Evolutionary conservation across 2,329 filamentous ascomycete genomes (phyloP).

Genomic region (Colletotrichum coccodes): DNA sequence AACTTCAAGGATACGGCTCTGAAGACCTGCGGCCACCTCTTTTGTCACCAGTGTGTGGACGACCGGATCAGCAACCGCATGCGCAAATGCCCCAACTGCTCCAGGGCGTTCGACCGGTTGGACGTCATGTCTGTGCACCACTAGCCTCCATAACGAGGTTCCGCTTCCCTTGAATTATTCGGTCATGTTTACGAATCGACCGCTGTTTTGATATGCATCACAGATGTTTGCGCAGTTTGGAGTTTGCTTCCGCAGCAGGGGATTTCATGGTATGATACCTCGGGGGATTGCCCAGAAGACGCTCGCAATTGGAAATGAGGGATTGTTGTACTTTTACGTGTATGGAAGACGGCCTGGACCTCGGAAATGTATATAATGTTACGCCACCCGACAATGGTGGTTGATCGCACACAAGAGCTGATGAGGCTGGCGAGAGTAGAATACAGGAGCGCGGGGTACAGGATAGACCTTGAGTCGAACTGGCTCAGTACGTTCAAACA

Average conservation of each 20-base stretch:
- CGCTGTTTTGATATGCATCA: slow-evolving; percentile 15
- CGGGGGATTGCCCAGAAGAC: slow-evolving; percentile 22
- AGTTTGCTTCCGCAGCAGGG: slow-evolving; percentile 29
- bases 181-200: background rate
- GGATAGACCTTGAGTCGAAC: slow-evolving; percentile 33
- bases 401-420: background rate
- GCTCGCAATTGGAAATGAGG: slow-evolving; percentile 32
- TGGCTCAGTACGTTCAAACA: slow-evolving; percentile 16
- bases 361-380: slow-evolving; percentile 31
- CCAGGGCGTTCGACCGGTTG: slow-evolving; percentile 88
- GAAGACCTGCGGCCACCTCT: slow-evolving; percentile 94
- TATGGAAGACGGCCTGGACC: slow-evolving; percentile 31
- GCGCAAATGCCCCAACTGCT: slow-evolving; percentile 95
- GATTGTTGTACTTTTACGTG: slow-evolving; percentile 34
- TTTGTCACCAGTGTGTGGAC: slow-evolving; percentile 91
- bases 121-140: slow-evolving; percentile 83
- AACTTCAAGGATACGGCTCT: slow-evolving; percentile 95
- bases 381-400: background rate
- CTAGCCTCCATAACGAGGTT: slow-evolving; percentile 33
- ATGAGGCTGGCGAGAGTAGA: background rate
- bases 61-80: slow-evolving; percentile 89
- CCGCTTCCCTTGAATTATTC: background rate
- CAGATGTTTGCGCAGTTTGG: slow-evolving; percentile 21
- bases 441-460: slow-evolving; percentile 9
- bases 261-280: slow-evolving; percentile 34